A percentile compares a stretch with the other conserved stretches of the same genome.
Evolutionary conservation across 148 eudicot genomes (phyloP).

Genomic region (Chenopodium album): DNA sequence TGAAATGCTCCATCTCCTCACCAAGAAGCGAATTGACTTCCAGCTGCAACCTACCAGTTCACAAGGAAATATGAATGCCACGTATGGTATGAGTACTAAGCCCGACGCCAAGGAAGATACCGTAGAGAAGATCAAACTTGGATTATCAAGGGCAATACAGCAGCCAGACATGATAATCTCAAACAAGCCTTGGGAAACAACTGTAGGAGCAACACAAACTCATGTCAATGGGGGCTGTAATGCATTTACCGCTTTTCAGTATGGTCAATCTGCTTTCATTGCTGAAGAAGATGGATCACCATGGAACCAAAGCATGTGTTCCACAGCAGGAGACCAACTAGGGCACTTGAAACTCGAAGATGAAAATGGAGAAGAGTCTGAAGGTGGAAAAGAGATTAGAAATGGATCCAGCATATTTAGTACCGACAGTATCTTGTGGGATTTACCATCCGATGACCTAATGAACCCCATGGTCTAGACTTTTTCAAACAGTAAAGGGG

Average conservation of each 20-base stretch:
- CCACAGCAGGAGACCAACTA: conserved; percentile 50
- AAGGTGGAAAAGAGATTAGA: conserved; percentile 47
- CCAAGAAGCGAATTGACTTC: conserved; percentile 72
- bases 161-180: conserved; percentile 48
- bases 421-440: conserved; percentile 81
- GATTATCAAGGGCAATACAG: conserved; percentile 75
- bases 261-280: conserved; percentile 39
- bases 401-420: conserved; percentile 47
- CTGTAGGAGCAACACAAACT: conserved; percentile 33
- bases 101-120: conserved; percentile 54
- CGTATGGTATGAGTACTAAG: conserved; percentile 18
- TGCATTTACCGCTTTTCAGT: conserved; percentile 52
- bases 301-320: conserved; percentile 72
- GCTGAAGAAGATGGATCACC: conserved; percentile 60
- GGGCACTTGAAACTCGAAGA: conserved; percentile 48
- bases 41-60: conserved; percentile 45
- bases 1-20: conserved; percentile 92
- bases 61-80: conserved; percentile 18
- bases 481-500: not conserved
- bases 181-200: conserved; percentile 59
- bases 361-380: conserved; percentile 49
- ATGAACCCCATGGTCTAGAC: conserved; percentile 50
- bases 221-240: conserved; percentile 30
- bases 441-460: conserved; percentile 75
- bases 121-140: conserved; percentile 66